Base-by-base conservation (phyloP, 2,329 filamentous ascomycete genomes). In the Davidsoniella eucalypti region DNA sequence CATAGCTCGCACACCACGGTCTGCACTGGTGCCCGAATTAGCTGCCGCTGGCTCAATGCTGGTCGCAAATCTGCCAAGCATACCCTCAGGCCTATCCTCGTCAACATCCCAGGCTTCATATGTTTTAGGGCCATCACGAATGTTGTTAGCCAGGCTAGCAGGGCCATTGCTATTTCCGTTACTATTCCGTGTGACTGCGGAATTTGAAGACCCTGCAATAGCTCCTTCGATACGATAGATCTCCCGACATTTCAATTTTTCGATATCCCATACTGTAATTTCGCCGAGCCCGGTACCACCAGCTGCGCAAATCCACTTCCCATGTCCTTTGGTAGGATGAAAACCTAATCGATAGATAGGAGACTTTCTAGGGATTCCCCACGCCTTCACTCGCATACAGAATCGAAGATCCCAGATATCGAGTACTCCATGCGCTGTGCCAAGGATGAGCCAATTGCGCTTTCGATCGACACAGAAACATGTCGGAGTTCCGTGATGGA, bases 341-440 rank as follows among this genome's bases (percentile, higher is more conserved):
- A 94, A 70, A 51, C 78, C 73, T 14, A 98, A 71, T 29, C 87
- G 76, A 58, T 90, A 82, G 55, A 96, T 86, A 16, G 85, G 72
- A 1, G 82, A 79, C 54, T 84, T 84, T 18, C 84, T 86, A 0
- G 85, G 80, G 25, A 95, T 75, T 1, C 87, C 87, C 87, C 88
- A 96, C 12, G 82, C 84, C 62, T 85, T 87, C 21, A 96, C 69
- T 18, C 87, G 78, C 58, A 96, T 76, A 56, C 80, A 83, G 70
- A 98, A 98, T n/a, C 92, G 82, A 39, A 98, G 71, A 64, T 98
- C 92, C 92, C 92, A 98, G 1, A 98, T 73, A 61, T 94, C 84
- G 6, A 98, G 70, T 25, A 96, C 82, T 36, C 93, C 92, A 61
- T 96, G 88, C 0, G 87, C 86, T 0, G 93, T 98, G 36, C 88